phyloP scores from a whole-genome alignment of 768 basidiomycete species.

The Mycena metata region DNA sequence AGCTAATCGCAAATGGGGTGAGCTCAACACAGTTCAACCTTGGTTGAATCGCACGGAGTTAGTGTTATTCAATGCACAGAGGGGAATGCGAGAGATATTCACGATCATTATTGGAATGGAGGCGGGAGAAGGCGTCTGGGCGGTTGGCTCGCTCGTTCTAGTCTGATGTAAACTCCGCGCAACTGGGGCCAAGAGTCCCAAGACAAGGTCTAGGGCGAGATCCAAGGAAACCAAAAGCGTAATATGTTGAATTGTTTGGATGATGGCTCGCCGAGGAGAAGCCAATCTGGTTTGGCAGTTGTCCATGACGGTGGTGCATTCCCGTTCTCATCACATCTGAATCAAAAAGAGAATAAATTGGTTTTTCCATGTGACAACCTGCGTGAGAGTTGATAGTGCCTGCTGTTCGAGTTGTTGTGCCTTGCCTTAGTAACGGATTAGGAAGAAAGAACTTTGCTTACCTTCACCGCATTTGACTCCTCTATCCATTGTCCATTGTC shows the following conservation, averaged over 20 bases:
- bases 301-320: not conserved
- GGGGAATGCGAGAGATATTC: not conserved
- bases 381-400: constrained; percentile 23
- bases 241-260: not conserved
- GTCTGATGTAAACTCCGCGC: too few relatives aligned
- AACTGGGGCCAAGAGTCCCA: not conserved
- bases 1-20: constrained; percentile 6
- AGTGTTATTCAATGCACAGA: not conserved
- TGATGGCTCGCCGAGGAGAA: not conserved
- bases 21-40: not conserved
- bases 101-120: not conserved
- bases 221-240: too few relatives aligned
- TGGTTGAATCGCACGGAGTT: too few relatives aligned
- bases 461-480: constrained; percentile 4
- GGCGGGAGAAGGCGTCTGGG: too few relatives aligned
- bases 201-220: not conserved
- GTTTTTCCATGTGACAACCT: not conserved
- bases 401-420: not conserved
- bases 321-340: not conserved
- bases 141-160: too few relatives aligned
- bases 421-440: not conserved
- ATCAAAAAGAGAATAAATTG: not conserved
- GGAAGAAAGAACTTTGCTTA: too few relatives aligned
- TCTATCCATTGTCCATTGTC: not conserved
- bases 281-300: not conserved